Evolutionary conservation across 1,284 basidiomycete species (phyloP).

Genomic region (Ganoderma sinense): DNA sequence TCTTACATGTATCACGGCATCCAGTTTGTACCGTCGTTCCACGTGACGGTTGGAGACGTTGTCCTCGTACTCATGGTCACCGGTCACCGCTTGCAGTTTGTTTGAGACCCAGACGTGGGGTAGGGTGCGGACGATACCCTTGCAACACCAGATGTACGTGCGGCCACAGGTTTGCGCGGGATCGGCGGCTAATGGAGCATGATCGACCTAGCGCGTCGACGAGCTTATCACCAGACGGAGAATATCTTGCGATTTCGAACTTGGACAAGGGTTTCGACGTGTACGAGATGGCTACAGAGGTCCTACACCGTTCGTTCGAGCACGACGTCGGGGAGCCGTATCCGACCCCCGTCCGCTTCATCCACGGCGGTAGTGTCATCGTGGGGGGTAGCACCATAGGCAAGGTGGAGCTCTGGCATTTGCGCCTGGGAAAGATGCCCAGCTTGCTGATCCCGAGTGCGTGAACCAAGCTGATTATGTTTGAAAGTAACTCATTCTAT

Average conservation of each 20-base stretch:
- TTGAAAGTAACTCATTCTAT: no score
- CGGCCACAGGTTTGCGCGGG: no score
- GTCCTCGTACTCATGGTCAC: background rate
- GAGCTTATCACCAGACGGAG: constrained; percentile 6
- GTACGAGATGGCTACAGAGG: constrained; percentile 8
- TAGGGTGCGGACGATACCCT: background rate
- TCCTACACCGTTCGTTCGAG: background rate
- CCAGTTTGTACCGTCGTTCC: background rate
- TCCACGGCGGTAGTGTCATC: constrained; percentile 15
- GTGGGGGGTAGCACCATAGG: constrained; percentile 7
- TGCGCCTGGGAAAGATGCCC: background rate
- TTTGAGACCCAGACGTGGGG: background rate
- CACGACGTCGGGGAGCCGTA: background rate
- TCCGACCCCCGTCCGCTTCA: constrained; percentile 10
- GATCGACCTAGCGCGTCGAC: background rate
- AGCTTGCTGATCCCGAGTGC: background rate
- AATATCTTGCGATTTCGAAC: constrained; percentile 11
- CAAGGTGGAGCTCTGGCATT: background rate
- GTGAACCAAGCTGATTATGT: no score
- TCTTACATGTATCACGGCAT: constrained; percentile 16
- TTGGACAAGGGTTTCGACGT: constrained; percentile 18
- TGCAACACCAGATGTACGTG: constrained; percentile 4
- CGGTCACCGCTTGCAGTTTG: background rate
- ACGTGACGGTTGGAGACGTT: no score
- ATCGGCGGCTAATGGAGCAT: background rate